Evolutionary conservation across 1,284 basidiomycete genomes (phyloP).

Genomic region (Cutaneotrichosporon mucoides): DNA sequence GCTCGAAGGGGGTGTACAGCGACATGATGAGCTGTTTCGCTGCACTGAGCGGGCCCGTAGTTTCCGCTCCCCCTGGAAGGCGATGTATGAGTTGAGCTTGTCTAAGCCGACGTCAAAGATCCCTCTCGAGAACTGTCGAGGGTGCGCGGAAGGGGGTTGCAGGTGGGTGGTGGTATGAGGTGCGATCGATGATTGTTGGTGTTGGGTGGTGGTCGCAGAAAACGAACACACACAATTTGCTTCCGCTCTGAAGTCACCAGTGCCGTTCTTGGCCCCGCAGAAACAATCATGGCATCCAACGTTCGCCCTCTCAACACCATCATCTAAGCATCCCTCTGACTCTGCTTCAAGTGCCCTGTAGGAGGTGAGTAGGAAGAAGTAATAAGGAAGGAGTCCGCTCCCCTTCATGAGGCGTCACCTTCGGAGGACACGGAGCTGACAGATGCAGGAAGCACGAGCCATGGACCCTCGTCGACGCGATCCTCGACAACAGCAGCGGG

Average conservation of each 20-base stretch:
- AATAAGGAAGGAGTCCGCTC: no score
- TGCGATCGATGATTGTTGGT: background rate
- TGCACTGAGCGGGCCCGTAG: background rate
- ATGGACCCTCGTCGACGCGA: slow-evolving; percentile 15
- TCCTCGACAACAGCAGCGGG: slow-evolving; percentile 11
- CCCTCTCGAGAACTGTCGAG: no score
- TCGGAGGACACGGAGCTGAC: no score
- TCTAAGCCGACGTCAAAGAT: no score
- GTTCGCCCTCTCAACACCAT: no score
- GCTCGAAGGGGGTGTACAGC: slow-evolving; percentile 33
- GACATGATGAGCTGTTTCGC: slow-evolving; percentile 11
- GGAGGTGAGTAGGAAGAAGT: background rate
- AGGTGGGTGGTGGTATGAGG: no score
- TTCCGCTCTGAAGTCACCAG: slow-evolving; percentile 3
- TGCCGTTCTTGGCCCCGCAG: no score
- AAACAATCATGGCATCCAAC: no score
- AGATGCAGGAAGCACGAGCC: background rate
- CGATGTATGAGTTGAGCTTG: no score
- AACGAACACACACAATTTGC: slow-evolving; percentile 4
- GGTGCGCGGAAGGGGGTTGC: no score
- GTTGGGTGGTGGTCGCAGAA: background rate
- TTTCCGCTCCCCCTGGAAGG: slow-evolving; percentile 1
- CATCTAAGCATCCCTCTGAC: no score
- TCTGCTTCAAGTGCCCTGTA: background rate
- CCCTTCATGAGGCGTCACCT: no score